phyloP scores from a whole-genome alignment of 78 protist genomes.

The Speleostelium caveatum region DNA sequence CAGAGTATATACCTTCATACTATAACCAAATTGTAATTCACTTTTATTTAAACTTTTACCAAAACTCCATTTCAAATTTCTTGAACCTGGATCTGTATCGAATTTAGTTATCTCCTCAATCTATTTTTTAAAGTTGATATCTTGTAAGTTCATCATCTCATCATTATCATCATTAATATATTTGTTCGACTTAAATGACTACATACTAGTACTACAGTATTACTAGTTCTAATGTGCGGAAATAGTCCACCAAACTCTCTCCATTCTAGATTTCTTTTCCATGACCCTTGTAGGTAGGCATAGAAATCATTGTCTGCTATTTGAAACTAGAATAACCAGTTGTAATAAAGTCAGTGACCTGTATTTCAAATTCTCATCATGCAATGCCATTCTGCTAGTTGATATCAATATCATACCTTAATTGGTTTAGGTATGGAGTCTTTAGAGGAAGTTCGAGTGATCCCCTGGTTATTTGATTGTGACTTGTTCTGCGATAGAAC shows the following conservation, averaged over 20 bases:
- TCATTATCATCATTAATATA: not conserved
- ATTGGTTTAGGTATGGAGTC: slow-evolving; percentile 38
- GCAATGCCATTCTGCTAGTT: not conserved
- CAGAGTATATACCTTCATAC: slow-evolving; percentile 71
- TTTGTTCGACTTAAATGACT: not conserved
- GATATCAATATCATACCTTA: slow-evolving; percentile 14
- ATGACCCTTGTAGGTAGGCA: slow-evolving; percentile 63
- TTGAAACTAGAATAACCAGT: slow-evolving; percentile 37
- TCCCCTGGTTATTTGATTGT: not conserved
- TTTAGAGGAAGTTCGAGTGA: not conserved
- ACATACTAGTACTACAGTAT: slow-evolving; percentile 77
- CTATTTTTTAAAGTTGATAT: not conserved
- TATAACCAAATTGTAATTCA: slow-evolving; percentile 75
- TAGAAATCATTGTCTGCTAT: slow-evolving; percentile 69
- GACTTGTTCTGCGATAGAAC: slow-evolving; percentile 7
- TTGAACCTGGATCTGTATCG: slow-evolving; percentile 29
- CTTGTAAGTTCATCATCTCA: too few relatives aligned
- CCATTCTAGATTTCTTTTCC: slow-evolving; percentile 86
- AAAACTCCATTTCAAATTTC: slow-evolving; percentile 83
- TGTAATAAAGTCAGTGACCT: not conserved
- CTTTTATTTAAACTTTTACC: slow-evolving; percentile 67
- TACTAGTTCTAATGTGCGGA: slow-evolving; percentile 68
- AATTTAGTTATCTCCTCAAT: slow-evolving; percentile 61
- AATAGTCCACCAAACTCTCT: slow-evolving; percentile 76
- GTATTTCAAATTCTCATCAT: not conserved